Evolutionary conservation across 2,329 filamentous ascomycete species (phyloP), one percentile per base, ranked within the genome.

Genomic region (Grosmannia penicillata): DNA sequence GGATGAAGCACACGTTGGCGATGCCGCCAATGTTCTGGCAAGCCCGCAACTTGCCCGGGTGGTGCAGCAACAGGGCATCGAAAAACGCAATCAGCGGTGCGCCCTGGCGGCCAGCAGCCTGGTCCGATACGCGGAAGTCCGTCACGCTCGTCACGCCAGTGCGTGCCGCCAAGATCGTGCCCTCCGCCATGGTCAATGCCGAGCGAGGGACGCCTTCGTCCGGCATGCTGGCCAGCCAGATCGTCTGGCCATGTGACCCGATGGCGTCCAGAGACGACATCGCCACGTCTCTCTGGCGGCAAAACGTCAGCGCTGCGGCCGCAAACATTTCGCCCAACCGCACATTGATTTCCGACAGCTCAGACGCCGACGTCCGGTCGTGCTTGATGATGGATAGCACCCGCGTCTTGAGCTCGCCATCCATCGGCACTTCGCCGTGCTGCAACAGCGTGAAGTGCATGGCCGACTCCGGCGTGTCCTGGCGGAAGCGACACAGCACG

Each of bases 21-120:
- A 77, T 72, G 24, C 72, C 70, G 36, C 70, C 70, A 38, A 77
- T 75, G 48, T 75, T 75, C 48, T 76, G 68, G 50, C 70, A 75
- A 3, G 67, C 69, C 21, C 72, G 64, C 8, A 72, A 55, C 51
- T 71, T 73, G 4, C 54, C 66, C 0, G 70, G 65, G 46, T 76
- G 68, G 45, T 70, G 66, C 15, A 77, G 57, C 9, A 75, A 48
- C 4, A 74, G 55, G 1, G 63, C 61, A 45, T 76, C 69, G 47
- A 76, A 70, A 46, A 75, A 72, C 17, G 63, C 68, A 40, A 71
- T 67, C 14, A 75, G 57, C 1, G 71, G 68, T 2, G 69, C 66
- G 4, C 67, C 68, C 48, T 72, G 69, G 30, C 67, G 59, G 5
- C 67, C 66, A n/a, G 62, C 64, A 5, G 68, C 65, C 53, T 70